A percentile compares a stretch with the other conserved stretches of the same genome.
phyloP scores from a whole-genome alignment of 1,284 basidiomycete genomes.

The Ceratobasidium theobromae region DNA sequence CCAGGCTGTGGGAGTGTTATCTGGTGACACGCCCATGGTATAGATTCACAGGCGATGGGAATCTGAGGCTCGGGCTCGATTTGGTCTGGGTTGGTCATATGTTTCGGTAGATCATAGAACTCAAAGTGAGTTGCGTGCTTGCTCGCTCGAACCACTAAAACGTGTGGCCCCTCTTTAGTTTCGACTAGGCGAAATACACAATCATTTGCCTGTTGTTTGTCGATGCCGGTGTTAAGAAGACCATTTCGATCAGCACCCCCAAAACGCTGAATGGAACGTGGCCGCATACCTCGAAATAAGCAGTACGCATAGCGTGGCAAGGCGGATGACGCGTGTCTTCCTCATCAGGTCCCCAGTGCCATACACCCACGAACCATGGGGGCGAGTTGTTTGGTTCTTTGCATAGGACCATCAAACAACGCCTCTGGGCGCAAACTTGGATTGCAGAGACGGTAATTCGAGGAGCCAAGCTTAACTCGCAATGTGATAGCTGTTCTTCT shows the following conservation, averaged over 20 bases:
- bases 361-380: slow-evolving; percentile 3
- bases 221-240: not conserved
- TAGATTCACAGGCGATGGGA: slow-evolving; percentile 3
- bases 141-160: slow-evolving; percentile 25
- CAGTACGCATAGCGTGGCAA: slow-evolving; percentile 5
- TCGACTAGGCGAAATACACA: slow-evolving; percentile 22
- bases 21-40: slow-evolving; percentile 23
- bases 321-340: slow-evolving; percentile 3
- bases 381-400: not conserved
- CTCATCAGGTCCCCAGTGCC: slow-evolving; percentile 18
- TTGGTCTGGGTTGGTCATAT: not conserved
- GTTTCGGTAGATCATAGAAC: slow-evolving; percentile 20
- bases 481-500: not conserved
- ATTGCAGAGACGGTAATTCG: slow-evolving; percentile 2
- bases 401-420: slow-evolving; percentile 16
- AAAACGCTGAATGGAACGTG: slow-evolving; percentile 24
- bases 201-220: slow-evolving; percentile 7
- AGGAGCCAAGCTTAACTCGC: slow-evolving; percentile 8
- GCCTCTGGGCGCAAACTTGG: slow-evolving; percentile 6
- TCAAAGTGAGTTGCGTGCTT: slow-evolving; percentile 23
- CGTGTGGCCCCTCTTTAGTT: slow-evolving; percentile 18
- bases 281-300: slow-evolving; percentile 15
- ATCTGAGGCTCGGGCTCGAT: slow-evolving; percentile 28
- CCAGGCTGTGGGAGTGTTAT: slow-evolving; percentile 20
- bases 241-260: slow-evolving; percentile 15